phyloP scores from a whole-genome alignment of 1,284 basidiomycete genomes.

The Anthracocystis setariae region DNA sequence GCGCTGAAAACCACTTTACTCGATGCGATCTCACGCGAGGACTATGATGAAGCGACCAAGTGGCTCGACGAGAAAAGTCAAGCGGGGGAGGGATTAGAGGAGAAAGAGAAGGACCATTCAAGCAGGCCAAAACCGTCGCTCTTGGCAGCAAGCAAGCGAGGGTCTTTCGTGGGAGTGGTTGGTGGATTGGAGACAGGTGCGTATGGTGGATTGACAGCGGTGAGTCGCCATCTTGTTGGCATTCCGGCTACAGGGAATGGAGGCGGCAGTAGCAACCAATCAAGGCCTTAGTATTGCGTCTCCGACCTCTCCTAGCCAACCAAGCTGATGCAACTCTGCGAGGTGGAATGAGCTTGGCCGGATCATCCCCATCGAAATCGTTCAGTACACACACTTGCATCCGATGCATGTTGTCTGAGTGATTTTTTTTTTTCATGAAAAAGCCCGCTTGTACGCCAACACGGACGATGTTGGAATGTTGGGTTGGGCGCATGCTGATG shows the following conservation, averaged over 20 bases:
- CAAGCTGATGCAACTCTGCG: background rate
- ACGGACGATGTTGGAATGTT: background rate
- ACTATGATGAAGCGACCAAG: constrained; percentile 35
- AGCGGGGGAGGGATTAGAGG: background rate
- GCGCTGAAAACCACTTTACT: constrained; percentile 40
- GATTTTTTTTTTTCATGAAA: constrained; percentile 10
- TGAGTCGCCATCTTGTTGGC: constrained; percentile 49
- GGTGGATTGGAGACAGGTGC: constrained; percentile 57
- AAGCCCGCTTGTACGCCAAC: background rate
- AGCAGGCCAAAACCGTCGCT: constrained; percentile 12
- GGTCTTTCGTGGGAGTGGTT: constrained; percentile 55
- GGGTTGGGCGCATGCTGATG: constrained; percentile 16
- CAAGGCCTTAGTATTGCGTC: background rate
- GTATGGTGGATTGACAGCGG: constrained; percentile 50
- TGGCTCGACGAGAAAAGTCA: constrained; percentile 3
- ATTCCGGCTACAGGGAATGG: constrained; percentile 6
- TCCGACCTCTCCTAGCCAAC: background rate
- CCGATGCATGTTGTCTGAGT: background rate
- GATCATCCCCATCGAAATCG: background rate
- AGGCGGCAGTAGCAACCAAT: background rate
- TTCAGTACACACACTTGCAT: background rate
- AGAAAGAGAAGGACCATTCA: constrained; percentile 4
- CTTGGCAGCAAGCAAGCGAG: constrained; percentile 33
- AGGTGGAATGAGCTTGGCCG: background rate
- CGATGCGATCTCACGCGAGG: constrained; percentile 41